These are phyloP conservation scores for Backusella sp. DNA, from an alignment of 192 early-diverging fungal species.

Conservation along the genomic window DNA sequence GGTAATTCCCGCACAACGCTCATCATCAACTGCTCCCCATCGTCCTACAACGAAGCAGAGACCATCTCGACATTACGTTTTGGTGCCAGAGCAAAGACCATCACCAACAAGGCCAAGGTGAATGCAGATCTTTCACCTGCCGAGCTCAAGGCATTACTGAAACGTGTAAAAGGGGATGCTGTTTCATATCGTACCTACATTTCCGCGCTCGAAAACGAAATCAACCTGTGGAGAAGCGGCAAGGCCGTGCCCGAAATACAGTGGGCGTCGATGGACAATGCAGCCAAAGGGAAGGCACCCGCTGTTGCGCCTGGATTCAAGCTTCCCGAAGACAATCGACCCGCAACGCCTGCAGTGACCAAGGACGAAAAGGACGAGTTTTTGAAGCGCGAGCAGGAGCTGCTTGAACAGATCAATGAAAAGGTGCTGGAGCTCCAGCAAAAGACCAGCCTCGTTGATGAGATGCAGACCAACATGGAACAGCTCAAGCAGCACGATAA, in stretches of 20 bases:
- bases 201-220: constrained; percentile 79
- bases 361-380: constrained; percentile 96
- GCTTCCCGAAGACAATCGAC: constrained; percentile 43
- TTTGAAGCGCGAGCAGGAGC: constrained; percentile 92
- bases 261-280: constrained; percentile 46
- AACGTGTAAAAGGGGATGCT: constrained; percentile 81
- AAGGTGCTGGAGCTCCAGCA: constrained; percentile 80
- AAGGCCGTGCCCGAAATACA: constrained; percentile 56
- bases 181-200: constrained; percentile 82
- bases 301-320: constrained; percentile 45
- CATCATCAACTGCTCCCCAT: constrained; percentile 97
- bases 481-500: constrained; percentile 65
- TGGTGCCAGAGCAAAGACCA: constrained; percentile 97
- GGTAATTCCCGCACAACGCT: constrained; percentile 98
- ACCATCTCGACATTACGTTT: constrained; percentile 93
- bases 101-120: constrained; percentile 99
- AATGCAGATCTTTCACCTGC: constrained; percentile 93
- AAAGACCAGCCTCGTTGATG: constrained; percentile 51
- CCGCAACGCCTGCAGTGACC: constrained; percentile 73
- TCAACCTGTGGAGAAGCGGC: constrained; percentile 85
- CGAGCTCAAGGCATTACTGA: constrained; percentile 94
- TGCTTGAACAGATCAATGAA: constrained; percentile 88
- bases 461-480: constrained; percentile 72
- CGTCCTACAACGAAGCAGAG: constrained; percentile 94
- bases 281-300: background rate